phyloP scores from a whole-genome alignment of 1,284 basidiomycete genomes.

The Sanghuangporus weigelae region DNA sequence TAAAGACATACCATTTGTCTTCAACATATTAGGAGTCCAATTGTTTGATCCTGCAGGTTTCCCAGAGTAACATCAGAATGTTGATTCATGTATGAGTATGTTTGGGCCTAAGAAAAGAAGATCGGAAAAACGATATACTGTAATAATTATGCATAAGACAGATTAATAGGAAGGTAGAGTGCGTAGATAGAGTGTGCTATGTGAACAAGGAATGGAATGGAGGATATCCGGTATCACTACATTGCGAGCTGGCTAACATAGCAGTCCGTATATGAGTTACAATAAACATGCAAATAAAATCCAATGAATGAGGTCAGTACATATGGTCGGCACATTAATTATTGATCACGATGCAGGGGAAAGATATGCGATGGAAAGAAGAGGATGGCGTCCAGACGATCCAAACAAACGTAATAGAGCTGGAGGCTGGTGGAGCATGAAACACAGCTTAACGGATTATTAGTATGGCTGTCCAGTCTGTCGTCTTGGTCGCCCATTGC shows the following conservation, averaged over 20 bases:
- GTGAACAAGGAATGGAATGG: neutral
- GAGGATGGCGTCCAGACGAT: neutral
- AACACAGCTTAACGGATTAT: neutral
- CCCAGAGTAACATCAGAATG: neutral
- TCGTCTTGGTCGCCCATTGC: slow-evolving; percentile 6
- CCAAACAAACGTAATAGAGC: slow-evolving; percentile 9
- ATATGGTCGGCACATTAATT: neutral
- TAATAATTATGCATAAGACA: slow-evolving; percentile 12
- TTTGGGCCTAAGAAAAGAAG: neutral
- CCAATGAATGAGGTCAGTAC: slow-evolving; percentile 8
- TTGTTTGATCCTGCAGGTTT: neutral
- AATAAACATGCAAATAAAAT: neutral
- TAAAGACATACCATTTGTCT: neutral
- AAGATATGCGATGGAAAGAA: slow-evolving; percentile 9
- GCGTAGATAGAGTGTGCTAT: neutral
- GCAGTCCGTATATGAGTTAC: slow-evolving; percentile 1
- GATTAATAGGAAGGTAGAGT: neutral
- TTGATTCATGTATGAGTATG: slow-evolving; percentile 1
- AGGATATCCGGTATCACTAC: slow-evolving; percentile 16
- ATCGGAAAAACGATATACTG: neutral
- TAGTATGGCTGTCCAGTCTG: slow-evolving; percentile 7
- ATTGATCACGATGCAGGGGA: slow-evolving; percentile 5
- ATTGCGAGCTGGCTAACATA: slow-evolving; percentile 3
- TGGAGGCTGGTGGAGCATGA: slow-evolving; percentile 10
- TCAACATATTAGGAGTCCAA: neutral